Evolutionary conservation across 305 asterid genomes (phyloP).

Genomic region (Rubia balearica): DNA sequence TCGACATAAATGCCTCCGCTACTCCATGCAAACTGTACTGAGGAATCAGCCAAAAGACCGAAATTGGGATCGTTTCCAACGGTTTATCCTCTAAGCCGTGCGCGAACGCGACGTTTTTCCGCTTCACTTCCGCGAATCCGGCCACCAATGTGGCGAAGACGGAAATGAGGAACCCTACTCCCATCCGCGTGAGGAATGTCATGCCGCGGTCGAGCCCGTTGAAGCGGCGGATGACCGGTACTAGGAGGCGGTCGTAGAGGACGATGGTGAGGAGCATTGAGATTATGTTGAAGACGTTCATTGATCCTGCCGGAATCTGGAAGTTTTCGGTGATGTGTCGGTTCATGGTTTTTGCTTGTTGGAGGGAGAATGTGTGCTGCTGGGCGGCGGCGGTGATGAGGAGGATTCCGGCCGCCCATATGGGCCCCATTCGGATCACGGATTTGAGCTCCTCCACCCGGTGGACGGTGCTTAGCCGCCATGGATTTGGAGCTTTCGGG

Average conservation of each 20-base stretch:
- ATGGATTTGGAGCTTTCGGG: slow-evolving; percentile 55
- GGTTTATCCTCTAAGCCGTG: slow-evolving; percentile 49
- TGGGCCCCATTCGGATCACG: slow-evolving; percentile 78
- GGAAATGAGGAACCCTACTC: slow-evolving; percentile 54
- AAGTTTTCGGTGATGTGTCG: slow-evolving; percentile 50
- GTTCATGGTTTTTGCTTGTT: slow-evolving; percentile 80
- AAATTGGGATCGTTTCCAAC: slow-evolving; percentile 40
- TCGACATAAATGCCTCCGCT: slow-evolving; percentile 82
- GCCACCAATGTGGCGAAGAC: slow-evolving; percentile 61
- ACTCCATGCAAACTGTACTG: slow-evolving; percentile 67
- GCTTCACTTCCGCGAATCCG: slow-evolving; percentile 53
- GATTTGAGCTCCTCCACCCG: slow-evolving; percentile 88
- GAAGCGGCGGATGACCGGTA: slow-evolving; percentile 47
- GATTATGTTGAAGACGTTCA: slow-evolving; percentile 64
- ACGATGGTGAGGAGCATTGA: slow-evolving; percentile 63
- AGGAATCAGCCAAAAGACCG: slow-evolving; percentile 78
- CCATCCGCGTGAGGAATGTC: slow-evolving; percentile 67
- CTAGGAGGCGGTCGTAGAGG: slow-evolving; percentile 63
- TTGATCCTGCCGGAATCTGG: slow-evolving; percentile 80
- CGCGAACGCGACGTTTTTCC: slow-evolving; percentile 41
- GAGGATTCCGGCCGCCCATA: slow-evolving; percentile 91
- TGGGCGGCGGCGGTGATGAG: slow-evolving; percentile 75
- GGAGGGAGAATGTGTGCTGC: slow-evolving; percentile 73
- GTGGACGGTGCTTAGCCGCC: slow-evolving; percentile 75
- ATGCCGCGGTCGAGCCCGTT: slow-evolving; percentile 79